Conservation (phyloP, 164 flowering plant species). For the Aristolochia californica region DNA sequence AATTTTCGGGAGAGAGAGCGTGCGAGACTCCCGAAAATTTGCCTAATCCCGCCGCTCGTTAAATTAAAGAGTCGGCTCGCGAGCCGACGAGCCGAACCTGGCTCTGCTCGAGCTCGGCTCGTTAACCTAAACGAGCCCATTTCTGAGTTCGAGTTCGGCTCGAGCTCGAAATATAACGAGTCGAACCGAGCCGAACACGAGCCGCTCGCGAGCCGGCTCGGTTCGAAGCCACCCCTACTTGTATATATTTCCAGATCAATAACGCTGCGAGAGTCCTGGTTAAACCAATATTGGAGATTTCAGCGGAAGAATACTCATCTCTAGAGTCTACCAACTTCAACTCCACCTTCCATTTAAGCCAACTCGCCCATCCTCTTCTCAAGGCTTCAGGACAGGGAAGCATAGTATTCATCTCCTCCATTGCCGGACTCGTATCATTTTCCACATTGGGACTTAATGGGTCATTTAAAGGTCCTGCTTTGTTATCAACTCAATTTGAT, state of each 20-base stretch:
- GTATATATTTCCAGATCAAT: constrained; percentile 30
- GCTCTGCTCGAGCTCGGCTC: too few species aligned
- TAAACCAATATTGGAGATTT: constrained; percentile 43
- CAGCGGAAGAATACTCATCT: constrained; percentile 41
- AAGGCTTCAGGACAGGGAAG: constrained; percentile 63
- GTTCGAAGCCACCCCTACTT: too few species aligned
- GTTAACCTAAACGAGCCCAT: too few species aligned
- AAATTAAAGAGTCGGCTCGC: too few species aligned
- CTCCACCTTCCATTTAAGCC: constrained; percentile 56
- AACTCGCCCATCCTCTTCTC: constrained; percentile 61
- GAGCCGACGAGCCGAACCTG: too few species aligned
- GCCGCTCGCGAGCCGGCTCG: too few species aligned
- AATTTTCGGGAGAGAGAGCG: too few species aligned
- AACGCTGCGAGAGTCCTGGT: constrained; percentile 48
- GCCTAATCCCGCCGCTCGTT: too few species aligned
- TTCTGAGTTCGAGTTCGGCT: too few species aligned
- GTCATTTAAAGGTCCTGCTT: constrained; percentile 45
- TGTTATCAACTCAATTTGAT: not conserved
- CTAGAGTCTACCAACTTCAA: constrained; percentile 55
- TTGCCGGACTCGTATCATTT: constrained; percentile 41
- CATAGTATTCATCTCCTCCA: constrained; percentile 74
- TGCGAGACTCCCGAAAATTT: too few species aligned
- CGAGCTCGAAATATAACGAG: too few species aligned
- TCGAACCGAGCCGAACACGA: too few species aligned
- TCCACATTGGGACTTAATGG: constrained; percentile 31